Conservation (phyloP, 1,284 basidiomycete genomes). For the Pseudozyma pruni region DNA sequence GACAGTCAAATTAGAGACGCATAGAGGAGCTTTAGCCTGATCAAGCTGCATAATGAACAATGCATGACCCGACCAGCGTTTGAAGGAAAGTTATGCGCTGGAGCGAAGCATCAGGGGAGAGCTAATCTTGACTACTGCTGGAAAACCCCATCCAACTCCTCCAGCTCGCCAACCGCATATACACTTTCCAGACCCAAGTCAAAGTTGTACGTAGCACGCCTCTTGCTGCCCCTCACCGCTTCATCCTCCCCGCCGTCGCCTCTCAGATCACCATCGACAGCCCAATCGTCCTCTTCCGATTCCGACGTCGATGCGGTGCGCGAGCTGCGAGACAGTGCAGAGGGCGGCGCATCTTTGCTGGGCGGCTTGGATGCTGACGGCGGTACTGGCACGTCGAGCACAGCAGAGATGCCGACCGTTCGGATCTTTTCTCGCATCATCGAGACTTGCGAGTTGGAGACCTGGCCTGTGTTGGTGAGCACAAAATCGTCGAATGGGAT, state of each 20-base stretch:
- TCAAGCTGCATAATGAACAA: too few relatives aligned
- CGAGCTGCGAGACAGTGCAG: conserved; percentile 19
- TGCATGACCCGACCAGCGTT: too few relatives aligned
- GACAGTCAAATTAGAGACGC: too few relatives aligned
- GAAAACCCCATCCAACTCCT: conserved; percentile 52
- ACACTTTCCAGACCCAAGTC: conserved; percentile 70
- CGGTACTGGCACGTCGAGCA: conserved; percentile 55
- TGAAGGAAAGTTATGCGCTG: too few relatives aligned
- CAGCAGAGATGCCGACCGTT: conserved; percentile 80
- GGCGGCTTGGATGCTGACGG: conserved; percentile 31
- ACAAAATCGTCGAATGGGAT: conserved; percentile 84
- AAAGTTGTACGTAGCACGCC: conserved; percentile 65
- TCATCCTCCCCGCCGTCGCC: conserved; percentile 2
- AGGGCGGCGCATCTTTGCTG: conserved; percentile 33
- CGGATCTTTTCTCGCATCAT: conserved; percentile 81
- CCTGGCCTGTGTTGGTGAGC: conserved; percentile 82
- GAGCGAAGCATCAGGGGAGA: too few relatives aligned
- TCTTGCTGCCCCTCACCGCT: conserved; percentile 48
- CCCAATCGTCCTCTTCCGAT: conserved; percentile 27
- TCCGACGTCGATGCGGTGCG: conserved; percentile 1
- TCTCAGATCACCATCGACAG: conserved; percentile 30
- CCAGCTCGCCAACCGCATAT: conserved; percentile 50
- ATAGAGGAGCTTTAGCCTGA: background rate
- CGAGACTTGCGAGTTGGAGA: conserved; percentile 74
- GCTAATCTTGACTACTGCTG: conserved; percentile 33